Conservation (phyloP, 345 rosid genomes). For the Syzygium jambos region DNA sequence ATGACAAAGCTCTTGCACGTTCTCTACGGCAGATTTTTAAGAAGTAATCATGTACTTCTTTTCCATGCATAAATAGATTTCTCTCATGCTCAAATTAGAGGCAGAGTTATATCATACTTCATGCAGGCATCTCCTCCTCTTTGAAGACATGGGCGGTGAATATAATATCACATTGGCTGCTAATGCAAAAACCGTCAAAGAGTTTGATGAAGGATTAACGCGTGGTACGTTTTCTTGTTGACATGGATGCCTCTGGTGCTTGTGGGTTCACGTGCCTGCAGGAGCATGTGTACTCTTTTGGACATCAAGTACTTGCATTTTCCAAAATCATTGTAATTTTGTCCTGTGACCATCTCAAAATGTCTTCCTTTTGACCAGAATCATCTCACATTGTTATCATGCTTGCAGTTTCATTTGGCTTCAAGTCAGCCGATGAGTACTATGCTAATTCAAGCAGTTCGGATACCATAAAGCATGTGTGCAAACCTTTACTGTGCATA, state of each 20-base stretch:
- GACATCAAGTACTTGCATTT: background rate
- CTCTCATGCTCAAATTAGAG: background rate
- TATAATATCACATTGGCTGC: slow-evolving; percentile 60
- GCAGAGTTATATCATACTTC: background rate
- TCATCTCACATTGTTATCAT: background rate
- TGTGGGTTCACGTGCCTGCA: background rate
- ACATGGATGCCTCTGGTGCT: background rate
- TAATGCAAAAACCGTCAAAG: slow-evolving; percentile 72
- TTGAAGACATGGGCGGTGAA: slow-evolving; percentile 82
- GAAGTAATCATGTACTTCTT: slow-evolving; percentile 28
- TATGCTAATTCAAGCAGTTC: slow-evolving; percentile 83
- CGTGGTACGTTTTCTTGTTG: slow-evolving; percentile 37
- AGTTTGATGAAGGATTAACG: slow-evolving; percentile 78
- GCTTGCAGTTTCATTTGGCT: slow-evolving; percentile 80
- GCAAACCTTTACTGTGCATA: slow-evolving; percentile 74
- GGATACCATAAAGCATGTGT: slow-evolving; percentile 50
- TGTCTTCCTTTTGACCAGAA: background rate
- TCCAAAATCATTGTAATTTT: background rate
- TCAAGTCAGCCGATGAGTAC: slow-evolving; percentile 86
- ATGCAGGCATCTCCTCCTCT: slow-evolving; percentile 72
- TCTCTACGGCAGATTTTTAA: slow-evolving; percentile 57
- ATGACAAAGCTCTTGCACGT: slow-evolving; percentile 70
- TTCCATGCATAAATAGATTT: background rate
- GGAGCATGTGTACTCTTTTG: background rate
- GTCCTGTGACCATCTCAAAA: background rate